Base-by-base conservation (phyloP, 768 basidiomycete genomes). In the Lentinula lateritia region DNA sequence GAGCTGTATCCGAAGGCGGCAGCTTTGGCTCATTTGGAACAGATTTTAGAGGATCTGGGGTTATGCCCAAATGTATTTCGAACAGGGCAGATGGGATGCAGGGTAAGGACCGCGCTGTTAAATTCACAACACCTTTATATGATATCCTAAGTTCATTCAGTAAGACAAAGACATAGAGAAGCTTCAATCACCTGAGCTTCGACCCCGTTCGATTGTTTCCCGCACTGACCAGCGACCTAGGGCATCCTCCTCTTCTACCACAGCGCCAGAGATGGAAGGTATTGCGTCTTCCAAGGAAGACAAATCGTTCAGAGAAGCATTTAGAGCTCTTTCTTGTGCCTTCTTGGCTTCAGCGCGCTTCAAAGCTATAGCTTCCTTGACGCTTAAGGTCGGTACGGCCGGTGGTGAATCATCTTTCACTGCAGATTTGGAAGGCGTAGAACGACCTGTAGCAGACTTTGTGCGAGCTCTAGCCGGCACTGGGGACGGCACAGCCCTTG, bases 321-420 rank as follows among this genome's bases (percentile, higher is more conserved):
- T 64, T 4, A 61, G 66, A 13, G 60, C 64, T 0, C 66, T 65
- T n/a, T 66, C 59, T 52, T 76, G 71, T 58, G 78, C 75, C 67
- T 90, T 92, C 75, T 87, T 91, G 0, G 86, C 89, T 68, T 92
- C 88, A 0, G 91, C 90, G 46, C 91, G 79, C 63, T 83, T 90
- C 50, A 90, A 75, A 2, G 91, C 91, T 68, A 93, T 92, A 13
- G 86, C 88, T 63, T 92, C 92, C 66, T 86, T 86, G 64, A 92
- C 80, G 68, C 81, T 90, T 16, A 80, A 70, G 36, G 70, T 68
- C 9, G 70, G 66, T 20, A 65, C 58, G 16, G 68, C 53, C 20
- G 69, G 57, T 45, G 70, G 64, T 13, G 71, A 56, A n/a, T 69
- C 67, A 23, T 68, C 63, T 32, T 63, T 52, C 73, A 73, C 48